phyloP scores from a whole-genome alignment of 2,329 filamentous ascomycete genomes.

The Exserohilum rostratum region DNA sequence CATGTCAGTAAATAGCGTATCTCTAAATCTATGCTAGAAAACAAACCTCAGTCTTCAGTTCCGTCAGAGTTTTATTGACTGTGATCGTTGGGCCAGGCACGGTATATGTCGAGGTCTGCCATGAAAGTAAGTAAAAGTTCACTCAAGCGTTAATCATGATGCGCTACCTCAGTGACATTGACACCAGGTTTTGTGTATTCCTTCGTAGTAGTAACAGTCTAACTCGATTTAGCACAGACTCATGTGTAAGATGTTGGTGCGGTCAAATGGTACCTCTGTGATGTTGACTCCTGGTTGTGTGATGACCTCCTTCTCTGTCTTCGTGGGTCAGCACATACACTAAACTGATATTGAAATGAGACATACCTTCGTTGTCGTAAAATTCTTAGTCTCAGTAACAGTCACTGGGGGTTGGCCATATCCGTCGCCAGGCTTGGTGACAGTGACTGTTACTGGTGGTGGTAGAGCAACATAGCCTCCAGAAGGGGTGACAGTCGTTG shows the following conservation, averaged over 20 bases:
- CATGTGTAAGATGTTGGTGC: too few species aligned
- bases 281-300: constrained; percentile 6
- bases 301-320: constrained; percentile 4
- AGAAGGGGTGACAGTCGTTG: not conserved
- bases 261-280: not conserved
- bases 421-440: not conserved
- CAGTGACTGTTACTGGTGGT: not conserved
- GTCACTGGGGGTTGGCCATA: constrained; percentile 1
- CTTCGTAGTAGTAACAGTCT: too few species aligned
- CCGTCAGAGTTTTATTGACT: constrained; percentile 19
- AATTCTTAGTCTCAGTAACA: constrained; percentile 6
- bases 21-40: not conserved
- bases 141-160: not conserved
- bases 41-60: constrained; percentile 13
- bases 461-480: not conserved
- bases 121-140: not conserved
- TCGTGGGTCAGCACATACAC: not conserved
- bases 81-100: constrained; percentile 11
- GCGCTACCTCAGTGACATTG: not conserved
- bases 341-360: too few species aligned
- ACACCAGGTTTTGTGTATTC: constrained; percentile 1
- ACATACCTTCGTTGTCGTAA: constrained; percentile 13
- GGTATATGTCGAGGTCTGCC: not conserved
- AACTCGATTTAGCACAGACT: too few species aligned
- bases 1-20: not conserved